Conservation (phyloP, 208 protist genomes). For the Acanthamoeba divionensis region DNA sequence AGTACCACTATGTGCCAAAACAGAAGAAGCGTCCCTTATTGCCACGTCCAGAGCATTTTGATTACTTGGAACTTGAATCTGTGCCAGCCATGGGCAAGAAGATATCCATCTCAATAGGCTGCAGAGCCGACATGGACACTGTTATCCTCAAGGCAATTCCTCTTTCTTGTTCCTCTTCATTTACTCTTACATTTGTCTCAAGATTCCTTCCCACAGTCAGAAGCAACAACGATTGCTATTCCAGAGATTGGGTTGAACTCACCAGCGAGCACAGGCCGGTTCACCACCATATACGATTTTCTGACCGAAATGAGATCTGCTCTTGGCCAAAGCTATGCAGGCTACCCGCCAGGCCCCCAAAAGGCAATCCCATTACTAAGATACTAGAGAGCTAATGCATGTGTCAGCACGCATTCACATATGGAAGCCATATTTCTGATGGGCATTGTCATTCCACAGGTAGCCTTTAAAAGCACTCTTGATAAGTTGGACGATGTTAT, state of each 20-base stretch:
- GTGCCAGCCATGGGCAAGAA: conserved; percentile 12
- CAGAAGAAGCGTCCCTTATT: too few species aligned
- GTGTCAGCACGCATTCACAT: too few species aligned
- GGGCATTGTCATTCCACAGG: too few species aligned
- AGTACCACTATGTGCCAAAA: too few species aligned
- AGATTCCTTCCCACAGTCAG: background rate
- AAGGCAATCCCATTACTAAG: too few species aligned
- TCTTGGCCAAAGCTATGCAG: conserved; percentile 34
- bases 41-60: conserved; percentile 32
- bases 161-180: background rate
- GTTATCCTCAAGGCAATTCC: background rate
- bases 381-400: too few species aligned
- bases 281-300: conserved; percentile 39
- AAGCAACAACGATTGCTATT: conserved; percentile 15
- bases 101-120: background rate
- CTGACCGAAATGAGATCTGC: background rate
- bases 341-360: conserved; percentile 12
- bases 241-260: conserved; percentile 24
- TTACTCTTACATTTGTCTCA: background rate
- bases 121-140: background rate
- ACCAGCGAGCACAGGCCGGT: conserved; percentile 34
- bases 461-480: background rate
- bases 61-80: background rate
- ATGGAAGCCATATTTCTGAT: too few species aligned
- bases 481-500: background rate